A percentile compares a stretch with the other conserved stretches of the same genome.
Evolutionary conservation across 345 rosid genomes (phyloP).

Genomic region (Erucastrum elatum): DNA sequence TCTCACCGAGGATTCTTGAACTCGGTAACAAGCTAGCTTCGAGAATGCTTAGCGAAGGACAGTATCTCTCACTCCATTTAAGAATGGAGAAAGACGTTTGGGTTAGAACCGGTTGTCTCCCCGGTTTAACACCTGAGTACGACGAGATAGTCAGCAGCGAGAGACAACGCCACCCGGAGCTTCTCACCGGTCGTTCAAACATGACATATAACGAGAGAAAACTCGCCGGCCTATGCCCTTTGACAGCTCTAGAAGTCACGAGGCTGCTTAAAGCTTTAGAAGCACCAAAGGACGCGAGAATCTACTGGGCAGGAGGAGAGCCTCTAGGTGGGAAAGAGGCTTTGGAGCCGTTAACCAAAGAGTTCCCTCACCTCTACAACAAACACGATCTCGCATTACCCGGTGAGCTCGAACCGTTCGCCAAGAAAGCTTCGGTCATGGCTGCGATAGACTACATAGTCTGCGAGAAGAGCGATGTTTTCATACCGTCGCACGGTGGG

Average conservation of each 20-base stretch:
- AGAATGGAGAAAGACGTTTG: conserved; percentile 96
- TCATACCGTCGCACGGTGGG: conserved; percentile 99
- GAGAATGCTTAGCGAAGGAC: conserved; percentile 81
- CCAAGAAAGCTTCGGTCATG: conserved; percentile 76
- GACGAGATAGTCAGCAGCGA: conserved; percentile 74
- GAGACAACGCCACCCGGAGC: conserved; percentile 84
- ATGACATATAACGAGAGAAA: conserved; percentile 83
- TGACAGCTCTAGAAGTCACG: conserved; percentile 82
- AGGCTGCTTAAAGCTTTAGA: conserved; percentile 95
- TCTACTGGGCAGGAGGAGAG: conserved; percentile 97
- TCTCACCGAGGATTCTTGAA: conserved; percentile 70
- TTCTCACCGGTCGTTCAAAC: conserved; percentile 85
- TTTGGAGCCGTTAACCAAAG: conserved; percentile 60
- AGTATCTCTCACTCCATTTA: conserved; percentile 84
- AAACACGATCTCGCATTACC: conserved; percentile 88
- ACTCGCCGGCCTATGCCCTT: conserved; percentile 91
- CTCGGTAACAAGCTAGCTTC: conserved; percentile 80
- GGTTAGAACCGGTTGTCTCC: conserved; percentile 97
- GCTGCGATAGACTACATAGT: conserved; percentile 92
- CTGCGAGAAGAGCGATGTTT: conserved; percentile 79
- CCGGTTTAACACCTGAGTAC: conserved; percentile 66
- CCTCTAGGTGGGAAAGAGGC: conserved; percentile 90
- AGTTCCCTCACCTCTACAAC: conserved; percentile 75
- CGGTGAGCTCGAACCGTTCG: conserved; percentile 79
- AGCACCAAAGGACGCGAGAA: conserved; percentile 69